Conservation (phyloP, 1,284 basidiomycete genomes). For the Rhodotorula sp. region DNA sequence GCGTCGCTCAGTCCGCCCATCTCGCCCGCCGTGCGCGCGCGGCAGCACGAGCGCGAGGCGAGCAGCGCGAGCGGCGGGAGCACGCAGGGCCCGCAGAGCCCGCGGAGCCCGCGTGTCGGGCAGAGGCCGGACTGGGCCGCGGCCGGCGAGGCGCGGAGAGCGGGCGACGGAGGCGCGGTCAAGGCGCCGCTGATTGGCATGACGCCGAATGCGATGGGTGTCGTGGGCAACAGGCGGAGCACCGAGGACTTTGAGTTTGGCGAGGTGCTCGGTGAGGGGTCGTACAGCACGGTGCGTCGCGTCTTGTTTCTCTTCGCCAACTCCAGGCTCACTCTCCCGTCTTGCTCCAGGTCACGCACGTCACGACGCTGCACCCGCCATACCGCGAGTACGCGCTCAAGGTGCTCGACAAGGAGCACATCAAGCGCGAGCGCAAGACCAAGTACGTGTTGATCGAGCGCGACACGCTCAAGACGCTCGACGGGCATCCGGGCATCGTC, state of each 20-base stretch:
- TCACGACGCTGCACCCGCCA: conserved; percentile 58
- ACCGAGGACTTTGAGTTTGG: conserved; percentile 62
- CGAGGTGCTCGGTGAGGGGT: conserved; percentile 70
- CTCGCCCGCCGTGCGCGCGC: not conserved
- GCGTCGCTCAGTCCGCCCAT: not conserved
- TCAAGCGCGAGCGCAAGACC: conserved; percentile 66
- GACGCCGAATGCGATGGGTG: conserved; percentile 28
- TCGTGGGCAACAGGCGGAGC: conserved; percentile 27
- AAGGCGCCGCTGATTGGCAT: not conserved
- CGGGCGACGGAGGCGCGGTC: too few relatives aligned
- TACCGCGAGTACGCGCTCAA: conserved; percentile 72
- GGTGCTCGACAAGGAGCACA: conserved; percentile 71
- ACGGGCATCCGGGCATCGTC: conserved; percentile 49
- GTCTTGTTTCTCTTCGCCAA: not conserved
- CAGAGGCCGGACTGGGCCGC: not conserved
- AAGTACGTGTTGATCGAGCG: conserved; percentile 67
- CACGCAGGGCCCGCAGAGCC: not conserved
- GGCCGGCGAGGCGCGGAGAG: not conserved
- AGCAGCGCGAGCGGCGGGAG: not conserved
- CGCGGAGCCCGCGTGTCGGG: not conserved
- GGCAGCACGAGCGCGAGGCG: conserved; percentile 1
- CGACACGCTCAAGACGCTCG: conserved; percentile 58
- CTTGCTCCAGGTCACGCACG: conserved; percentile 61
- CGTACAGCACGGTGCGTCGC: conserved; percentile 69
- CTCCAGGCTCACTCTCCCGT: not conserved